A percentile compares a stretch with the other conserved stretches of the same genome.
Evolutionary conservation across 2,329 filamentous ascomycete genomes (phyloP).

Genomic region (Alternaria alternata): DNA sequence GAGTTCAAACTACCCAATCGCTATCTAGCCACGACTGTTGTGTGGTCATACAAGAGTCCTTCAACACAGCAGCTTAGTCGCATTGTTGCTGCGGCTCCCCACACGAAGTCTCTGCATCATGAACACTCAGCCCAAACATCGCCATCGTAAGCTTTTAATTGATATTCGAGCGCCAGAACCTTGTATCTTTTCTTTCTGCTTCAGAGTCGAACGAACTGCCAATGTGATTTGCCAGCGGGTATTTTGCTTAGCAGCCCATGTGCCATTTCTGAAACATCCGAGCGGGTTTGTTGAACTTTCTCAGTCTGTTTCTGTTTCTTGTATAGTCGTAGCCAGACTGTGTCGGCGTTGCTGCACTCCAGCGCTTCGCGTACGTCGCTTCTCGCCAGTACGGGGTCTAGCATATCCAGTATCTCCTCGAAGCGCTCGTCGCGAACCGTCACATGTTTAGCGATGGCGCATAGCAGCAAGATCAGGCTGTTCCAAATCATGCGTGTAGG

Average conservation of each 20-base stretch:
- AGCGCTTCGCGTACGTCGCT: constrained; percentile 64
- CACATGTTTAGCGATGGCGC: constrained; percentile 69
- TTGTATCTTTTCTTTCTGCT: background rate
- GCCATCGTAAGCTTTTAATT: background rate
- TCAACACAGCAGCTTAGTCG: background rate
- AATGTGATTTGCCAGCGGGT: constrained; percentile 20
- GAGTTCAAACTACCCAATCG: background rate
- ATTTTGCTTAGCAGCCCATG: background rate
- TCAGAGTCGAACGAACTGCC: constrained; percentile 18
- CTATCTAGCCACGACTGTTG: background rate
- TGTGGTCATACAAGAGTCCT: background rate
- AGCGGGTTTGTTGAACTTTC: background rate
- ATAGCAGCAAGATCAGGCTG: constrained; percentile 66
- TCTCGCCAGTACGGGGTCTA: constrained; percentile 56
- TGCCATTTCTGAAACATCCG: background rate
- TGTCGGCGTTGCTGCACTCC: constrained; percentile 73
- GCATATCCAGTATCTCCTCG: constrained; percentile 72
- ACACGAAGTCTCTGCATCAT: background rate
- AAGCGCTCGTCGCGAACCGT: constrained; percentile 73
- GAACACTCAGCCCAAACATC: background rate
- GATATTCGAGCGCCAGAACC: background rate
- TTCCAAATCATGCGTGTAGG: constrained; percentile 72
- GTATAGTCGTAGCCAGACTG: constrained; percentile 70
- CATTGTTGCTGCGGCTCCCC: background rate
- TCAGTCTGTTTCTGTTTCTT: constrained; percentile 20